Evolutionary conservation across 257 asterid species (phyloP).

Genomic region (Solanum corneliomulleri): DNA sequence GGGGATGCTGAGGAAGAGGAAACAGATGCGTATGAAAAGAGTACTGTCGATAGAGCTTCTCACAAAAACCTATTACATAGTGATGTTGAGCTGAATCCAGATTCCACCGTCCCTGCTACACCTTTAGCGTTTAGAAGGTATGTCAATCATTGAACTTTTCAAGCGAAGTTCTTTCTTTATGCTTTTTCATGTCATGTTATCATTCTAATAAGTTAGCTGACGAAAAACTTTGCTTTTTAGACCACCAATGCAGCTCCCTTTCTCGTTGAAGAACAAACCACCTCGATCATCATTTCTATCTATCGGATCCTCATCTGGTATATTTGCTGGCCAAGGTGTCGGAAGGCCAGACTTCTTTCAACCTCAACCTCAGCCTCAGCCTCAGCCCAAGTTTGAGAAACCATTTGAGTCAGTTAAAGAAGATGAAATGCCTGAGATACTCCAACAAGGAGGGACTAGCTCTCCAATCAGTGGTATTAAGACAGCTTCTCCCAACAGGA

Average conservation of each 20-base stretch:
- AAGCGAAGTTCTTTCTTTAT: background rate
- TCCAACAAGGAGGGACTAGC: slow-evolving; percentile 41
- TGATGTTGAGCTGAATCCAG: slow-evolving; percentile 38
- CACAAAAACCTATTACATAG: slow-evolving; percentile 22
- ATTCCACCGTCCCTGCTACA: slow-evolving; percentile 50
- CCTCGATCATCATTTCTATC: slow-evolving; percentile 43
- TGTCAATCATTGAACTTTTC: background rate
- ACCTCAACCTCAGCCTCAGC: slow-evolving; percentile 55
- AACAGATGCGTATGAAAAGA: slow-evolving; percentile 28
- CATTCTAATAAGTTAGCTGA: background rate
- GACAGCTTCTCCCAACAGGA: slow-evolving; percentile 54
- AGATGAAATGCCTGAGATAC: slow-evolving; percentile 67
- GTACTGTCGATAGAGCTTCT: slow-evolving; percentile 11
- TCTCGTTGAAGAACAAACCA: slow-evolving; percentile 51
- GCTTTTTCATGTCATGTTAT: background rate
- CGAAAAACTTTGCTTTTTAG: slow-evolving; percentile 19
- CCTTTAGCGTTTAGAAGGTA: slow-evolving; percentile 64
- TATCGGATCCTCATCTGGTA: slow-evolving; percentile 34
- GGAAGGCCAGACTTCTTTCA: slow-evolving; percentile 33
- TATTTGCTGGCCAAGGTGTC: slow-evolving; percentile 19
- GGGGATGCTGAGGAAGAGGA: slow-evolving; percentile 61
- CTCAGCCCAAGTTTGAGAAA: slow-evolving; percentile 47
- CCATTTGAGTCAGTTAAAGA: slow-evolving; percentile 39
- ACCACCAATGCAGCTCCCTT: slow-evolving; percentile 33
- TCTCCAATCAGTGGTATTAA: slow-evolving; percentile 47